Percentiles rank a stretch among this genome's conserved stretches.
Evolutionary conservation across 805 yeast genomes (phyloP).

Genomic region (Candida taoyuanica): DNA sequence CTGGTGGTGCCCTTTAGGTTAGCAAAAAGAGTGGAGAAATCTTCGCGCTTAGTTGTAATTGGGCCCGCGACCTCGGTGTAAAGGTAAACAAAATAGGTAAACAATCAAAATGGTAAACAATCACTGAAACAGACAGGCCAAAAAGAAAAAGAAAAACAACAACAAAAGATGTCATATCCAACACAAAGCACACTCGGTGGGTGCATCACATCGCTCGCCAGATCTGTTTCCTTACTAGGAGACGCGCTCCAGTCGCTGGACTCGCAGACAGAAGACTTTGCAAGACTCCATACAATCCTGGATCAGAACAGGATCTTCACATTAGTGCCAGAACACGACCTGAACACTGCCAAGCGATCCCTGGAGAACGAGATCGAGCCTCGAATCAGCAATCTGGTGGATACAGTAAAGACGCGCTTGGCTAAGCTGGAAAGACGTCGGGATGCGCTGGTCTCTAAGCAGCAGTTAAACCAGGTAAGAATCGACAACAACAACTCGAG

Average conservation of each 20-base stretch:
- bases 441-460: conserved; percentile 32
- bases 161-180: conserved; percentile 11
- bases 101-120: too few species aligned
- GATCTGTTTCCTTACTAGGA: conserved; percentile 32
- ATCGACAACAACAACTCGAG: conserved; percentile 25
- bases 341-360: conserved; percentile 35
- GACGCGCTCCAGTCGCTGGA: conserved; percentile 32
- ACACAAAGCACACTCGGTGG: conserved; percentile 20
- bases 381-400: conserved; percentile 32
- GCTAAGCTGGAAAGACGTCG: conserved; percentile 31
- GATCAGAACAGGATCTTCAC: conserved; percentile 45
- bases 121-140: too few species aligned
- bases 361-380: conserved; percentile 39
- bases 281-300: conserved; percentile 37
- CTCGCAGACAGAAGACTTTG: conserved; percentile 34
- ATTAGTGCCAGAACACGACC: conserved; percentile 44
- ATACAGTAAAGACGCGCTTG: conserved; percentile 31
- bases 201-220: conserved; percentile 32
- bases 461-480: conserved; percentile 38
- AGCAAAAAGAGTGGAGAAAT: too few species aligned
- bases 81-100: too few species aligned
- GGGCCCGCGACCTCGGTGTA: too few species aligned
- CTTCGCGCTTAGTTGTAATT: too few species aligned
- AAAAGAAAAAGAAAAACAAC: background rate
- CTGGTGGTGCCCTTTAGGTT: too few species aligned